Evolutionary conservation across 495 filamentous ascomycete species (phyloP), one percentile per base, ranked within the genome.

Genomic region (Copromyces sp.): DNA sequence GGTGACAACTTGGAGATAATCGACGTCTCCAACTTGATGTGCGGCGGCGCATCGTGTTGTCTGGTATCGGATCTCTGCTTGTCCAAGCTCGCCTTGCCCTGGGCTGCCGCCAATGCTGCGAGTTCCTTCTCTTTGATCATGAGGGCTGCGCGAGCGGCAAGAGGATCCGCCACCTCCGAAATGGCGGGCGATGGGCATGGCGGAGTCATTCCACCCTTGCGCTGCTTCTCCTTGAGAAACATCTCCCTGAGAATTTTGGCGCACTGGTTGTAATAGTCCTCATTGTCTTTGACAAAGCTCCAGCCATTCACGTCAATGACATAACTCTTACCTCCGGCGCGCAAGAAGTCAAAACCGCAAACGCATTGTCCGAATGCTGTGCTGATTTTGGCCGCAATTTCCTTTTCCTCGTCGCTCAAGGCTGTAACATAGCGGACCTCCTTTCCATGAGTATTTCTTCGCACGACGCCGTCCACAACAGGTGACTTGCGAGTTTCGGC

Each of bases 211-310:
- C 81, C 84, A 8, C 82, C 84, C 68, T 78, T 79, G 24, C 82
- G 83, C 20, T 83, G 84, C 75, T 89, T 91, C 80, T 97, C 95
- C 71, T 86, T 87, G 71, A 95, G 82, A 77, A 98, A 99, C 78
- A 93, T 93, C 9, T 95, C 89, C 75, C 89, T 91, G 42, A 99
- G 83, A 70, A 98, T 97, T 69, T 82, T 89, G 16, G 95, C 90
- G 75, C 91, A 94, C 77, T 92, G 92, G 77, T 98, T 93, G 77
- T 99, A 99, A 77, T 99, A 99, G 68, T 96, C 94, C 65, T 97
- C 94, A 78, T 99, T 99, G 81, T 99, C 95, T 81, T 99, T 99
- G 78, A 99, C 95, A 78, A 99, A 99, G 77, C 95, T 98, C 95
- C 95, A 99, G 20, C 95, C 95, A 80, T 99, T 99, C 73, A 99